Evolutionary conservation across 495 filamentous ascomycete species (phyloP).

Genomic region (Cryomyces minteri): DNA sequence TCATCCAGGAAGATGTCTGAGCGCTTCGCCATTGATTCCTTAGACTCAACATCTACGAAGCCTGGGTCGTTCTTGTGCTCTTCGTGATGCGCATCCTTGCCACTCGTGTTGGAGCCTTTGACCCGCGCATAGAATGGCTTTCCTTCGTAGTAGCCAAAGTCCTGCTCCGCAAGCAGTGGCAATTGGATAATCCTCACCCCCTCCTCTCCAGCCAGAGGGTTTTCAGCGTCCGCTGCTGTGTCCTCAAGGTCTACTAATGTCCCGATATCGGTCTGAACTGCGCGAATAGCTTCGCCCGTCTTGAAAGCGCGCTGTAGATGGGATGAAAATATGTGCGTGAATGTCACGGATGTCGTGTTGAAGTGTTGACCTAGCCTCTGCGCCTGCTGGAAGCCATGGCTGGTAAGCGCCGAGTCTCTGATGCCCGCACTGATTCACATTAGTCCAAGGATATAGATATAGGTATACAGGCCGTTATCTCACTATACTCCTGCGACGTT

Average conservation of each 20-base stretch:
- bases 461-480: slow-evolving; percentile 9
- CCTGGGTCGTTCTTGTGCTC: slow-evolving; percentile 17
- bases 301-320: slow-evolving; percentile 52
- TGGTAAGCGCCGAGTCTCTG: slow-evolving; percentile 62
- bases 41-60: slow-evolving; percentile 35
- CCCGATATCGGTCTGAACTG: slow-evolving; percentile 22
- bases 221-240: not conserved
- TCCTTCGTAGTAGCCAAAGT: slow-evolving; percentile 55
- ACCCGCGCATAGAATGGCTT: slow-evolving; percentile 23
- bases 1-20: slow-evolving; percentile 41
- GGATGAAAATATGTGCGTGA: slow-evolving; percentile 60
- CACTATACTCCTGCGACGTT: slow-evolving; percentile 67
- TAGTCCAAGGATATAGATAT: not conserved
- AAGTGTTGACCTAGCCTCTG: slow-evolving; percentile 43
- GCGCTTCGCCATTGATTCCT: slow-evolving; percentile 43
- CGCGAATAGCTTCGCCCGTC: slow-evolving; percentile 47
- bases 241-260: not conserved
- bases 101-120: slow-evolving; percentile 3
- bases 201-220: no score
- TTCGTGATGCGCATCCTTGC: slow-evolving; percentile 7
- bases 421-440: slow-evolving; percentile 44
- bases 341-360: slow-evolving; percentile 23
- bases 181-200: slow-evolving; percentile 25
- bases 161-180: slow-evolving; percentile 44
- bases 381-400: slow-evolving; percentile 64